A percentile compares a stretch with the other conserved stretches of the same genome.
Evolutionary conservation across 257 asterid species (phyloP).

Genomic region (Lithospermum erythrorhizon): DNA sequence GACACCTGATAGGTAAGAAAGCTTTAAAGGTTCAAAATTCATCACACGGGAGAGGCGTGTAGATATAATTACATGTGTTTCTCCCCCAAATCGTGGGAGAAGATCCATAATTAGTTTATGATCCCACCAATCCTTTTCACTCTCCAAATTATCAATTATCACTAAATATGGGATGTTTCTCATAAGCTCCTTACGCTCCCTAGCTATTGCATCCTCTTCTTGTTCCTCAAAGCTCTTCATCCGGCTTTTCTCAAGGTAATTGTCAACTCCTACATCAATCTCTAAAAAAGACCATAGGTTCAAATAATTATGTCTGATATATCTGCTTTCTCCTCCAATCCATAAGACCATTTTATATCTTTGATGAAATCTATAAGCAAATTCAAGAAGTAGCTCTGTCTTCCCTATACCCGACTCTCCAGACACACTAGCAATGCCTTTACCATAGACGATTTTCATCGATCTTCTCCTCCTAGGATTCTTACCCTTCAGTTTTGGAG

Average conservation of each 20-base stretch:
- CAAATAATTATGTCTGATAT: conserved; percentile 63
- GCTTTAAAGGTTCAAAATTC: conserved; percentile 76
- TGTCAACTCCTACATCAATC: conserved; percentile 73
- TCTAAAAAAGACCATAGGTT: conserved; percentile 66
- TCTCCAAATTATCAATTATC: conserved; percentile 75
- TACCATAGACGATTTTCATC: conserved; percentile 52
- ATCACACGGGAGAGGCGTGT: conserved; percentile 60
- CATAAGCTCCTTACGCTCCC: conserved; percentile 79
- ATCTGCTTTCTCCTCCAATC: conserved; percentile 77
- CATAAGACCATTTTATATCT: conserved; percentile 77
- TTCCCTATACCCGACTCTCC: conserved; percentile 86
- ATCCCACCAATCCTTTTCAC: conserved; percentile 98
- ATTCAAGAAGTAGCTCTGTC: conserved; percentile 72
- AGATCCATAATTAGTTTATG: conserved; percentile 81
- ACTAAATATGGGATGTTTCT: conserved; percentile 65
- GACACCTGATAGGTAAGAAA: conserved; percentile 71
- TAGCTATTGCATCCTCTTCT: conserved; percentile 62
- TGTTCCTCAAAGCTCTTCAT: conserved; percentile 73
- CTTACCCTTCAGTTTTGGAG: conserved; percentile 26
- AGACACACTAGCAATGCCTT: conserved; percentile 74
- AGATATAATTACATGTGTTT: conserved; percentile 74
- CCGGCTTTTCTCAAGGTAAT: conserved; percentile 37
- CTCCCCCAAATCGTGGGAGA: conserved; percentile 87
- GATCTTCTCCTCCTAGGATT: conserved; percentile 47
- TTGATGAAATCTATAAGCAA: conserved; percentile 62